Base-by-base conservation (phyloP, 2,329 filamentous ascomycete species). In the Colletotrichum zoysiae region DNA sequence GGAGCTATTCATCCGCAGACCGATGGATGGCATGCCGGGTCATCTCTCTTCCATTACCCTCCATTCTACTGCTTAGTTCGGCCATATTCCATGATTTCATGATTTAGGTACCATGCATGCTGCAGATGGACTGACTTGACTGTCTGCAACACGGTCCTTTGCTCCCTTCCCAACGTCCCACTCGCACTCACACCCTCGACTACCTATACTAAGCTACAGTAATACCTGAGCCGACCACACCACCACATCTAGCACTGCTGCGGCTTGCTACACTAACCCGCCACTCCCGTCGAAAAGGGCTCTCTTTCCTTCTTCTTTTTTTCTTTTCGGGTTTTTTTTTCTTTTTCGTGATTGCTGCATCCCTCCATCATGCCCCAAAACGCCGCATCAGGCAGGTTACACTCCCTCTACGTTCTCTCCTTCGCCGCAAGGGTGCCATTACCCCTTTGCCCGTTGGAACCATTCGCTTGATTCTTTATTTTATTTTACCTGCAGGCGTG, bases 21-120 rank as follows among this genome's bases (percentile, higher is more conserved):
- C 23, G n/a, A 55, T 69, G 69, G n/a, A 55, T 69, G 69, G 69
- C 65, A 69, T 59, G 65, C 67, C 69, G 65, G 64, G 65, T 71
- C 59, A 71, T 69, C 63, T 71, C 59, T 48, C 33, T 58, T 63
- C 65, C 69, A 71, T 71, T 48, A 64, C 51, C 63, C 46, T 71
- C 65, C 69, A 69, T 71, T 60, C 60, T 68, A 55, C 53, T 59
- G 65, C 65, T 50, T 60, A 46, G 23, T 33, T 63, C 69, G 65
- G 65, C 59, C 44, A n/a, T 46, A 46, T 46, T 46, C 48, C 38
- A 16, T 11, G 35, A 23, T 61, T 30, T 30, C n/a, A 38, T 26
- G 9, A 57, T 23, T 30, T 42, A 58, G n/a, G n/a, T n/a, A n/a
- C 26, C 4, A 30, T 30, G 30, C 51, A 44, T 38, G 35, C 40